Evolutionary conservation across 495 filamentous ascomycete genomes (phyloP).

Genomic region (Aspergillus ellipticus): DNA sequence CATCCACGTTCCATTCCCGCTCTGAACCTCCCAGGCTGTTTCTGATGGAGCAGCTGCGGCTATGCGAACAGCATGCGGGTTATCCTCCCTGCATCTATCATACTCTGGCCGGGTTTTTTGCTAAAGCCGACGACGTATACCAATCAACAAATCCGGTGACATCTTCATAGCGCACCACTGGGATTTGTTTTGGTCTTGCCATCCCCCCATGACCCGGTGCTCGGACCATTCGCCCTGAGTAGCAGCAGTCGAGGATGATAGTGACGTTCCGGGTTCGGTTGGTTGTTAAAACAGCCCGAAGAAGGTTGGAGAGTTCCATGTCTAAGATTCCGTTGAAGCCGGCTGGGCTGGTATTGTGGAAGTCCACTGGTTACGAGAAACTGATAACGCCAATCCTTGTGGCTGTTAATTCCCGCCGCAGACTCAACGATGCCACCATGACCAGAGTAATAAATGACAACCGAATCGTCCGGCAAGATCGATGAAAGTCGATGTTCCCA

Average conservation of each 20-base stretch:
- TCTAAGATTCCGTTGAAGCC: conserved; percentile 8
- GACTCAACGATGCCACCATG: conserved; percentile 1
- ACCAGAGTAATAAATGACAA: conserved; percentile 8
- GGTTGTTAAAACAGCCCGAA: conserved; percentile 5
- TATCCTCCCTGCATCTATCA: background rate
- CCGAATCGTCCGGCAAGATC: background rate
- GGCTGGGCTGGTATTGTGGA: background rate
- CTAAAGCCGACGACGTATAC: too few species aligned
- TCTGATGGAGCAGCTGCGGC: background rate
- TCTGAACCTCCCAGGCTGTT: background rate
- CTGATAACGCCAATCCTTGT: conserved; percentile 4
- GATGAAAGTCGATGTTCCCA: background rate
- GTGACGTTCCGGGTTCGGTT: conserved; percentile 6
- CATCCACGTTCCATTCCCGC: background rate
- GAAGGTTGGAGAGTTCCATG: conserved; percentile 7
- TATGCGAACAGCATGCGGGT: conserved; percentile 2
- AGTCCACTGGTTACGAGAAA: conserved; percentile 8
- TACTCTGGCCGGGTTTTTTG: too few species aligned
- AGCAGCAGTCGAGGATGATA: conserved; percentile 8
- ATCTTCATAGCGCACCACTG: too few species aligned
- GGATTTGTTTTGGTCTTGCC: background rate
- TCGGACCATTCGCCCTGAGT: conserved; percentile 2
- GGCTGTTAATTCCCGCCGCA: background rate
- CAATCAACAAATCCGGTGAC: background rate
- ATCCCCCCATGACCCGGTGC: background rate